These are phyloP conservation scores for Miamiensis avidus DNA, from an alignment of 169 alveolate genomes.

Conservation along the genomic window DNA sequence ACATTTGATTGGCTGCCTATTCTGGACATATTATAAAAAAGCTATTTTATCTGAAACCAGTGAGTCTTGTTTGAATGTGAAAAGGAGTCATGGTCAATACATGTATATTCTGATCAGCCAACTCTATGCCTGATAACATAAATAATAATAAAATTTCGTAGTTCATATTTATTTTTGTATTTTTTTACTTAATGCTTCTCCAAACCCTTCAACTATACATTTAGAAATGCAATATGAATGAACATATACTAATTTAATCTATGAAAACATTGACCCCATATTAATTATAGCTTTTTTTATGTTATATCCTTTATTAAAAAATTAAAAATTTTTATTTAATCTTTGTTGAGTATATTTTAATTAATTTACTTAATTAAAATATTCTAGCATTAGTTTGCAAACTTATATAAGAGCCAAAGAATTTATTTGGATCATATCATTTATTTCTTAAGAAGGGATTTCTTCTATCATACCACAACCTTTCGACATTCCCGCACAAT, in stretches of 20 bases:
- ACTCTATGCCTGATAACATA: neutral
- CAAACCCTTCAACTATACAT: neutral
- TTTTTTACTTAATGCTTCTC: neutral
- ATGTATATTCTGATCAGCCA: neutral
- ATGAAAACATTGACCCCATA: neutral
- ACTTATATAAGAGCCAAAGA: neutral
- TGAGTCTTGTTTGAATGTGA: neutral
- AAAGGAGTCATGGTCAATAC: neutral
- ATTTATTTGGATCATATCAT: neutral
- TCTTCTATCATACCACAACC: neutral
- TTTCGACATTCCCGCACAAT: neutral
- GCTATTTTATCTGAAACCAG: neutral
- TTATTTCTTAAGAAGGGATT: neutral
- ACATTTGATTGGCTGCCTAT: neutral
- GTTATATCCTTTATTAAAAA: neutral
- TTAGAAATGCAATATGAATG: neutral
- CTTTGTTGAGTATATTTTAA: no score
- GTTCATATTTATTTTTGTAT: no score
- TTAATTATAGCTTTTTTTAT: neutral
- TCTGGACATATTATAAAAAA: neutral
- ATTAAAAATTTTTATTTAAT: no score
- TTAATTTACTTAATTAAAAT: neutral
- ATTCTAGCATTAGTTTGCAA: neutral
- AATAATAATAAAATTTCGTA: neutral
- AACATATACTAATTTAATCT: neutral